Conservation (phyloP, 371 early-diverging fungal genomes). For the Lichtheimia hyalospora region DNA sequence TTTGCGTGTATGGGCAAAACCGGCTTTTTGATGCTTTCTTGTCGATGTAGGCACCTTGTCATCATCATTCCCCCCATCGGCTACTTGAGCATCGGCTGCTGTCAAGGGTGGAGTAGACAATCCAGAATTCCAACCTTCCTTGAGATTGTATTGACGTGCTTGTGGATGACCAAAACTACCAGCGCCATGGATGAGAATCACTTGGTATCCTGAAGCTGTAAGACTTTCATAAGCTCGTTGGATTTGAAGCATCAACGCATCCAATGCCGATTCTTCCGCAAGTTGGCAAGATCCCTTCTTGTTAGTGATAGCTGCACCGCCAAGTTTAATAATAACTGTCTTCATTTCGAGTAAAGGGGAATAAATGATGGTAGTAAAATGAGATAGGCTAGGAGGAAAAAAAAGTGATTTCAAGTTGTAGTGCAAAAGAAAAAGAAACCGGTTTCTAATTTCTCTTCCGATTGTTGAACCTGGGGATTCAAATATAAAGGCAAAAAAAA, state of each 20-base stretch:
- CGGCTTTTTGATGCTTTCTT: conserved; percentile 17
- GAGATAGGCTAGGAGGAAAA: neutral
- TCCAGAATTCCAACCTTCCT: conserved; percentile 32
- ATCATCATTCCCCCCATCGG: neutral
- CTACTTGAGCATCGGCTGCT: neutral
- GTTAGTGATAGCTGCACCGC: conserved; percentile 51
- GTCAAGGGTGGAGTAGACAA: conserved; percentile 12
- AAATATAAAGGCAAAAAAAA: too few species aligned
- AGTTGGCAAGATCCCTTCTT: conserved; percentile 35
- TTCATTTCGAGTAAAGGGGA: conserved; percentile 10
- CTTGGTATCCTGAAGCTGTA: conserved; percentile 16
- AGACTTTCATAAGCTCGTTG: conserved; percentile 21
- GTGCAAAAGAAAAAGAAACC: conserved; percentile 1
- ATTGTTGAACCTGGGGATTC: too few species aligned
- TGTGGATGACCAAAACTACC: conserved; percentile 56
- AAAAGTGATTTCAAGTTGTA: neutral
- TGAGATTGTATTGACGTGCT: conserved; percentile 35
- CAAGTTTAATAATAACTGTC: conserved; percentile 45
- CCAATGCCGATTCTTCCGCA: conserved; percentile 12
- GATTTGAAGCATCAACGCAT: conserved; percentile 25
- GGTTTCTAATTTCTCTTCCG: too few species aligned
- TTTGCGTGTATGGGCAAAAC: conserved; percentile 29
- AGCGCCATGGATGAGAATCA: conserved; percentile 48
- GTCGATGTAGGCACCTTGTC: neutral
- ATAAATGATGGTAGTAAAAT: neutral